phyloP scores from a whole-genome alignment of 2,329 filamentous ascomycete genomes.

The Lachnellula willkommii region DNA sequence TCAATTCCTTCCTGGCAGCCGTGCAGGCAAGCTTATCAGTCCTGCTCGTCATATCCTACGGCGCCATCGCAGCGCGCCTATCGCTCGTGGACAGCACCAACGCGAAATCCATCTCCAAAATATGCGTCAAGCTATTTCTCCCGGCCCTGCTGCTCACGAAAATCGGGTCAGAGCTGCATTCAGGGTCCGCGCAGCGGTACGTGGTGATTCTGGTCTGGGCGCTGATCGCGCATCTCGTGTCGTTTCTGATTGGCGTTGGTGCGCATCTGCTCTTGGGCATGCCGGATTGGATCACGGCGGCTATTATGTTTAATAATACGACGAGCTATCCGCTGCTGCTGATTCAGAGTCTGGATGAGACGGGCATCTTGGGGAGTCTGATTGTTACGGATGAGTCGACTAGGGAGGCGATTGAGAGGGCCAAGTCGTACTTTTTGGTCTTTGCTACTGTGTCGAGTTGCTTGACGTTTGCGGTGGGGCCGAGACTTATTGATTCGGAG shows the following conservation, averaged over 20 bases:
- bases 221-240: slow-evolving; percentile 35
- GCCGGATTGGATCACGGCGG: slow-evolving; percentile 42
- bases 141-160: background rate
- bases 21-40: background rate
- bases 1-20: background rate
- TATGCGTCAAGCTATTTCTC: background rate
- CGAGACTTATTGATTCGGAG: slow-evolving; percentile 48
- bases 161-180: background rate
- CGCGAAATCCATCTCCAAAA: background rate
- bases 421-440: slow-evolving; percentile 61
- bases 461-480: slow-evolving; percentile 59
- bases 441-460: slow-evolving; percentile 59
- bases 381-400: slow-evolving; percentile 38
- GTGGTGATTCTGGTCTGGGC: slow-evolving; percentile 39
- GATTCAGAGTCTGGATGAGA: slow-evolving; percentile 33
- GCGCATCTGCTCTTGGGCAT: slow-evolving; percentile 36
- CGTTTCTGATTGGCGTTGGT: slow-evolving; percentile 37
- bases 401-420: slow-evolving; percentile 48
- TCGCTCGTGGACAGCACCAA: background rate
- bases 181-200: background rate
- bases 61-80: background rate
- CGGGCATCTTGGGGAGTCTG: slow-evolving; percentile 51
- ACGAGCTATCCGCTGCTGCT: slow-evolving; percentile 43
- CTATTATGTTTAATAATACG: slow-evolving; percentile 46
- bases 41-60: background rate